Evolutionary conservation across 495 filamentous ascomycete genomes (phyloP).

Genomic region (Terfezia boudieri): DNA sequence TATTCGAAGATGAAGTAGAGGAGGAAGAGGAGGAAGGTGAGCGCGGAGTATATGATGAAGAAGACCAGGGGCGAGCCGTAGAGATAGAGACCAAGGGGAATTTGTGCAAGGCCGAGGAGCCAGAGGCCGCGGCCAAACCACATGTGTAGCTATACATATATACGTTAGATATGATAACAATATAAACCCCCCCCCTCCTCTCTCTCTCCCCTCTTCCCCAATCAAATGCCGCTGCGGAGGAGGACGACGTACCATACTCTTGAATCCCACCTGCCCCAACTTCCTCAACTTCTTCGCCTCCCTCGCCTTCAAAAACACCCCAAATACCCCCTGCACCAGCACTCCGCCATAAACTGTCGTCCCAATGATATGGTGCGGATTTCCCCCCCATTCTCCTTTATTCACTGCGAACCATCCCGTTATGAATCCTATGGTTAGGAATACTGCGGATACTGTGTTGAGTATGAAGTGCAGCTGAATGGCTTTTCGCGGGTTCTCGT

Average conservation of each 20-base stretch:
- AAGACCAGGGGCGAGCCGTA: constrained; percentile 71
- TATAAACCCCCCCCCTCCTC: no score
- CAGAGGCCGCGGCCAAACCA: constrained; percentile 63
- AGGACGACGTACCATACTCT: neutral
- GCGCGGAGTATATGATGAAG: constrained; percentile 69
- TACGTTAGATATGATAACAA: no score
- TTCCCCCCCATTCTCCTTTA: constrained; percentile 52
- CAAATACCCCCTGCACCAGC: constrained; percentile 57
- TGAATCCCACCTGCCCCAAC: neutral
- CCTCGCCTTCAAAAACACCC: constrained; percentile 41
- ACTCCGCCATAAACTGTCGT: constrained; percentile 71
- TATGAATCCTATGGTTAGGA: constrained; percentile 51
- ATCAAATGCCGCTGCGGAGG: no score
- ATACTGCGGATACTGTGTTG: constrained; percentile 51
- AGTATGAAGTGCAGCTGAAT: constrained; percentile 68
- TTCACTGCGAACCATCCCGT: constrained; percentile 65
- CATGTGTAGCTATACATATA: constrained; percentile 36
- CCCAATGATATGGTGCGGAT: constrained; percentile 90
- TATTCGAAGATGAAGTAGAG: constrained; percentile 16
- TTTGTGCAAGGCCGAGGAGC: constrained; percentile 63
- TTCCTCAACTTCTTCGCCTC: constrained; percentile 28
- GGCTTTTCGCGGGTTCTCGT: constrained; percentile 36
- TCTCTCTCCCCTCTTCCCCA: no score
- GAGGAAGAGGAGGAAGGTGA: constrained; percentile 11
- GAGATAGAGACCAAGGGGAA: constrained; percentile 71